Base-by-base conservation (phyloP, 2,329 filamentous ascomycete genomes). In the Fusarium praegraminearum region DNA sequence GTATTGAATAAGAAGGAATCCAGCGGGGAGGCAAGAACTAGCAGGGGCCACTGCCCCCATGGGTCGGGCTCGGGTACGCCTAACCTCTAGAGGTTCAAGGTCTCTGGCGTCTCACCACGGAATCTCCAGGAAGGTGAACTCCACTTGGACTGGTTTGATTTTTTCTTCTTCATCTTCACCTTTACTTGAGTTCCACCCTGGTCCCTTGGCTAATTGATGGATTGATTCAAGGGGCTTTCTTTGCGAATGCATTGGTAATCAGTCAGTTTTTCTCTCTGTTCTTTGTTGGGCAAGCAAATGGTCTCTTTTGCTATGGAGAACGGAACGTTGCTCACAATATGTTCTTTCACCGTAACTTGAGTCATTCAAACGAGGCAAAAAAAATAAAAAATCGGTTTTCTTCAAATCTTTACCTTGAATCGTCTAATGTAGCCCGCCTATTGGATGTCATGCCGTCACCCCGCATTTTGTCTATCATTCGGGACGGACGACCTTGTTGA, bases 51-150 rank as follows among this genome's bases (percentile, higher is more conserved):
- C 20, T 11, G 49, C 7, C 36, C 36, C 36, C 51, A 46, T 57
- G 47, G 47, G 47, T 51, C 47, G 20, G 49, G 53, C 67, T 75
- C 73, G 71, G 73, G 71, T 73, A 63, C 73, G 71, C 73, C 73
- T 74, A 73, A 75, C 73, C 73, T 74, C 73, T 75, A 75, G 69
- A 71, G 73, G 73, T 72, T 74, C 73, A 66, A 73, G 73, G 73
- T 75, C 66, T 73, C 65, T 47, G 62, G 57, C 56, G 72, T 67
- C 69, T 73, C 71, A 74, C 71, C 72, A 71, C 66, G 66, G 67
- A 69, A 73, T 69, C 64, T 70, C 57, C 46, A 67, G 62, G 67
- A 67, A 70, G 54, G 51, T 62, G 51, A 54, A 22, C 49, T 50
- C 57, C 46, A 70, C 66, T 62, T 52, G 26, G 33, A 28, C 52